Evolutionary conservation across 192 early-diverging fungal species (phyloP), one percentile per base, ranked within the genome.

Genomic region (Coemansia sp.): DNA sequence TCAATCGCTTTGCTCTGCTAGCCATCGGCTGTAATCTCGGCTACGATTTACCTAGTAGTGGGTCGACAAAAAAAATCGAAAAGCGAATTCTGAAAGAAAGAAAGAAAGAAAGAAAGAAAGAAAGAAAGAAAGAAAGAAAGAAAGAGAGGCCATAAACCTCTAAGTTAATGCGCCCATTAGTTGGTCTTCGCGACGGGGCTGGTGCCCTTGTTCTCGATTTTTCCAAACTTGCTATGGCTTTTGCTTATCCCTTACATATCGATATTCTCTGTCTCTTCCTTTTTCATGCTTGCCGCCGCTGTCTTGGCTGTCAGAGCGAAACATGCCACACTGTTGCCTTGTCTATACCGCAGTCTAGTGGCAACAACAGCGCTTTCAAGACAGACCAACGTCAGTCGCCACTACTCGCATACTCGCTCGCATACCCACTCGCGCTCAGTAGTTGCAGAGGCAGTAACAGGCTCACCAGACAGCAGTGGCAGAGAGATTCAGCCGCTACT

Each of bases 1-100:
- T 67, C 39, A 52, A 43, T 15, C 63, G 57, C 33, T 71, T 53
- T 35, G 32, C 52, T 53, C 32, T 34, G 52, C 14, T 34, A 32
- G 52, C n/a, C 52, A 53, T 53, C 9, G 14, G 29, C 50, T 53
- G 26, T 15, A 50, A 27, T 27, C 15, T 21, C 44, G 24, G 26
- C 15, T 14, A 10, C 6, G 19, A 29, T 21, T 4, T 32, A 32
- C 7, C 29, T 7, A 4, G 29, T 7, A 32, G 3, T 4, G 27
- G 27, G 8, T 8, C 12, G 12, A 50, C 18, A 50, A 50, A 50
- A 29, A 12, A 19, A 27, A 48, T 2, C 29, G 15, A 24, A 24
- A 44, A 26, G 17, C 4, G 19, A n/a, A n/a, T n/a, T n/a, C n/a
- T n/a, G n/a, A 32, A 32, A 32, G 29, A 32, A 32, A 32, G 29